phyloP scores from a whole-genome alignment of 1,139 yeast species.

The Magnusiomyces sp. region DNA sequence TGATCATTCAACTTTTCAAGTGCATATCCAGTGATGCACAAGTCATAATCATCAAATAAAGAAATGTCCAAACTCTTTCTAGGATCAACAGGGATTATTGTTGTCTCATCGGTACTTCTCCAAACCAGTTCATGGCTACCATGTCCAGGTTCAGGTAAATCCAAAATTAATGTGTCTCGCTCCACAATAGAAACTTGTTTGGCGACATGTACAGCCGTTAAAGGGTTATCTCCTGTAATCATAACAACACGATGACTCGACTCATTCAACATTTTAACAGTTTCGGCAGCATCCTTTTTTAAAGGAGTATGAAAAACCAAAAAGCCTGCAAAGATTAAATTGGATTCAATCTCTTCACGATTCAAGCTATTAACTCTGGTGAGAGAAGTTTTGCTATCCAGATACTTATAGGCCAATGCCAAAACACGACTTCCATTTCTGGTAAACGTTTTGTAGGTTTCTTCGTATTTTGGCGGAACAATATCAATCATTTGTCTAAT shows the following conservation, averaged over 20 bases:
- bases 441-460: conserved; percentile 80
- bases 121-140: conserved; percentile 61
- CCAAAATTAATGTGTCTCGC: conserved; percentile 75
- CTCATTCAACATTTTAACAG: conserved; percentile 86
- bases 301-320: conserved; percentile 96
- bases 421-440: conserved; percentile 95
- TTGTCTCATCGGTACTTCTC: conserved; percentile 77
- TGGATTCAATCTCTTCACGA: conserved; percentile 70
- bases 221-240: conserved; percentile 99
- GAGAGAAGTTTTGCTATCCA: conserved; percentile 46
- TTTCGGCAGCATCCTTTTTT: conserved; percentile 84
- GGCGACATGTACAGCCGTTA: conserved; percentile 98
- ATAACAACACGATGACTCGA: conserved; percentile 87
- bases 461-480: conserved; percentile 77
- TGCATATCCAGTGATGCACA: conserved; percentile 93
- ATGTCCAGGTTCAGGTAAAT: conserved; percentile 53
- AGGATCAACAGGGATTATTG: conserved; percentile 59
- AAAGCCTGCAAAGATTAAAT: conserved; percentile 79
- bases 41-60: conserved; percentile 62
- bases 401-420: conserved; percentile 78
- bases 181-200: conserved; percentile 83
- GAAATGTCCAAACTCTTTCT: conserved; percentile 48
- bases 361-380: conserved; percentile 47
- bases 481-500: conserved; percentile 64
- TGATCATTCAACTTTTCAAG: conserved; percentile 47